Evolutionary conservation across 176 grass and related monocot species (phyloP), one percentile per base, ranked within the genome.

Genomic region (Zoysia japonica): DNA sequence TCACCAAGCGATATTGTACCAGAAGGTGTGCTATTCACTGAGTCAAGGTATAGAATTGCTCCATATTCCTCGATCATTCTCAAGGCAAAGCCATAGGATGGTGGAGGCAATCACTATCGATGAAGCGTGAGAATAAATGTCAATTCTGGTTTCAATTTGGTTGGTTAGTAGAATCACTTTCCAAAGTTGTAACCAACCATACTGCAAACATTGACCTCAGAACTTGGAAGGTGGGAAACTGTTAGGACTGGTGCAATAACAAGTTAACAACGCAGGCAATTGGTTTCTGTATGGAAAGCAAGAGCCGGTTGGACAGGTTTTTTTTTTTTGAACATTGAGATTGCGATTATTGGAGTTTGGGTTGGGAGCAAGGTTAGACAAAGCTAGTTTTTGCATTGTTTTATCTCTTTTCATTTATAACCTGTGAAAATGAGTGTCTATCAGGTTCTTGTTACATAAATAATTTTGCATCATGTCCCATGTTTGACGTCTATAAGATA

Each of bases 31-130:
- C 77, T 57, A 55, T 86, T 99, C 74, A 49, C 17, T 17, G 76
- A 67, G 44, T 52, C 75, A 56, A 45, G 37, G 43, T 99, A 96
- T 70, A 96, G 86, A 67, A 67, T 99, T 65, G 88, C 92, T 72
- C 90, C 96, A 17, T 88, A 80, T 80, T 91, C 90, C 69, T 95
- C 86, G 19, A 91, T 99, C 83, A 39, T 99, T 70, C 88, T 99
- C 41, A 93, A 96, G 74, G 92, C 88, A 63, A 99, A 75, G 51
- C 67, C 81, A 54, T 99, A 84, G 88, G 60, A 61, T 77, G 56
- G 63, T 52, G n/a, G 6, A 53, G 37, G 71, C 54, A 71, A 76
- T 49, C n/a, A 8, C 41, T 89, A 16, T 67, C 43, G 60, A 9
- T 62, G 15, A 61, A 82, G 45, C 28, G 68, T 67, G 45, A 35